These are phyloP conservation scores for Daldinia childiae DNA, from an alignment of 495 filamentous ascomycete genomes.

Conservation along the genomic window DNA sequence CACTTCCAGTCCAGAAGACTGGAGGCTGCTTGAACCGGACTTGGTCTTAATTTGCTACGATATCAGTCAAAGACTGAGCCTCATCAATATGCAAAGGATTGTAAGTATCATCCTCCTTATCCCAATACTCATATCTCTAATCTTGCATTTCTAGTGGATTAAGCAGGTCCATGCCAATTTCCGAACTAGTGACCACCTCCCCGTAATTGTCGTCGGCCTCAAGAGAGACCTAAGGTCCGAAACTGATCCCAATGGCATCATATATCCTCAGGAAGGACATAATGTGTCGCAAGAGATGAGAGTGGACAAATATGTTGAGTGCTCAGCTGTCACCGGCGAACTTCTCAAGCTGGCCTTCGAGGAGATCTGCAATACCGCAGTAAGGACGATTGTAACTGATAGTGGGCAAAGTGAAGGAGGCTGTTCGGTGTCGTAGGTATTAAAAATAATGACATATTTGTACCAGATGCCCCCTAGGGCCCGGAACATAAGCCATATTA, in stretches of 20 bases:
- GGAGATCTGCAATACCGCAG: slow-evolving; percentile 77
- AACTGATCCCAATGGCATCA: slow-evolving; percentile 70
- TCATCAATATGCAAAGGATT: slow-evolving; percentile 67
- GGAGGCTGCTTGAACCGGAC: slow-evolving; percentile 75
- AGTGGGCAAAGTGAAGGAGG: slow-evolving; percentile 58
- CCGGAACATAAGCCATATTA: not conserved
- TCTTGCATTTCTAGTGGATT: slow-evolving; percentile 66
- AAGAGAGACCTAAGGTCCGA: slow-evolving; percentile 79
- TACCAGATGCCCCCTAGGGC: not conserved
- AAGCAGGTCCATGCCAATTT: slow-evolving; percentile 72
- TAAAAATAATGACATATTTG: not conserved
- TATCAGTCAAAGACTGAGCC: slow-evolving; percentile 71
- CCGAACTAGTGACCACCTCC: slow-evolving; percentile 65
- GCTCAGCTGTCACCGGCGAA: slow-evolving; percentile 88
- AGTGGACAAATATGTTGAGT: slow-evolving; percentile 90
- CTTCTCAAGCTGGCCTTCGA: slow-evolving; percentile 75
- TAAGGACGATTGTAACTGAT: slow-evolving; percentile 62
- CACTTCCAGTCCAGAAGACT: slow-evolving; percentile 77
- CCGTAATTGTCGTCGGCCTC: slow-evolving; percentile 81
- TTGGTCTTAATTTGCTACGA: slow-evolving; percentile 84
- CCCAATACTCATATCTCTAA: slow-evolving; percentile 10
- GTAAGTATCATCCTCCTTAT: slow-evolving; percentile 55
- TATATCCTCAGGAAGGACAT: slow-evolving; percentile 78
- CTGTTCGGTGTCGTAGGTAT: slow-evolving; percentile 49
- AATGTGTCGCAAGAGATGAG: slow-evolving; percentile 81